phyloP scores from a whole-genome alignment of 257 asterid genomes.

The Nicotiana noctiflora region DNA sequence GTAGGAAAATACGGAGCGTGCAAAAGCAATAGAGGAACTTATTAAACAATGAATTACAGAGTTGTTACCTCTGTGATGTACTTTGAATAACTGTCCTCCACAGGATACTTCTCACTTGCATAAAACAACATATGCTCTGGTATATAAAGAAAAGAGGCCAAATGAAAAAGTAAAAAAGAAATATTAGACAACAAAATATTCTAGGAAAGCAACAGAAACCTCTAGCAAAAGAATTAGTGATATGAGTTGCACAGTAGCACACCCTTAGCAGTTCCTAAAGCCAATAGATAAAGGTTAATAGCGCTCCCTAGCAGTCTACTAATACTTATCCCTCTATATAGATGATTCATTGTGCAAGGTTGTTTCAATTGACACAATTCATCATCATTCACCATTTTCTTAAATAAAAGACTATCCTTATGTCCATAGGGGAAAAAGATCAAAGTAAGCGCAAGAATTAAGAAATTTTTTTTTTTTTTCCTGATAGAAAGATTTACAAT shows the following conservation, averaged over 20 bases:
- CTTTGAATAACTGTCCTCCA: slow-evolving; percentile 91
- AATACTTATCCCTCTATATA: background rate
- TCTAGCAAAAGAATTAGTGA: background rate
- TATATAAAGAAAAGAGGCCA: background rate
- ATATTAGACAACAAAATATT: background rate
- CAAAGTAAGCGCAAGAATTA: background rate
- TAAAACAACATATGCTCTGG: slow-evolving; percentile 97
- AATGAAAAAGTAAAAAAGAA: slow-evolving; percentile 1
- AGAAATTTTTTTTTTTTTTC: background rate
- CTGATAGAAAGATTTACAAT: background rate
- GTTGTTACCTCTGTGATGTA: slow-evolving; percentile 70
- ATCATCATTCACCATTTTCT: background rate
- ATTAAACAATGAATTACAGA: background rate
- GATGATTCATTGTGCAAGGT: background rate
- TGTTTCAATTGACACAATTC: background rate
- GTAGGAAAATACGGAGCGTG: background rate
- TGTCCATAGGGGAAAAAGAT: background rate
- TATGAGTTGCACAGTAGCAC: background rate
- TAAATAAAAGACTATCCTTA: background rate
- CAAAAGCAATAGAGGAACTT: background rate
- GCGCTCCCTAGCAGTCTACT: background rate
- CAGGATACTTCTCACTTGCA: slow-evolving; percentile 93
- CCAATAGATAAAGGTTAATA: background rate
- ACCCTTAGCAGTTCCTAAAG: background rate
- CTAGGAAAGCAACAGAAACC: background rate